A percentile compares a stretch with the other conserved stretches of the same genome.
Evolutionary conservation across 179 eudicot genomes (phyloP).

Genomic region (Spergularia azorica): DNA sequence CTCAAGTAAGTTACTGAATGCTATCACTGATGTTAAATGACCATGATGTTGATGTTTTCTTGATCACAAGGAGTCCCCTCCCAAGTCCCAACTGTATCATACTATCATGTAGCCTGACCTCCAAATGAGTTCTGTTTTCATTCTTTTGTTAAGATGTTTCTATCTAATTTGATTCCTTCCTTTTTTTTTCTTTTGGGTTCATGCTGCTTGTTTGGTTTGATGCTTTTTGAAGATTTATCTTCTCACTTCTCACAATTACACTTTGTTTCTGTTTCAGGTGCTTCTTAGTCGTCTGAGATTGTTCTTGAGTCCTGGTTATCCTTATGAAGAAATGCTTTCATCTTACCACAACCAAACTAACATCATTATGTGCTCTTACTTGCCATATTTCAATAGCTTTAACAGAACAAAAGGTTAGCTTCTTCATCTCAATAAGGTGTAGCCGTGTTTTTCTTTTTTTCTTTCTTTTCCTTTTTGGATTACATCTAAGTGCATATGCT

Average conservation of each 20-base stretch:
- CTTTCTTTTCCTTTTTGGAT: not conserved
- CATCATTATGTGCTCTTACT: conserved; percentile 87
- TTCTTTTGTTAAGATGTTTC: no score
- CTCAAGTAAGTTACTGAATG: conserved; percentile 63
- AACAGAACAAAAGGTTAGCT: conserved; percentile 77
- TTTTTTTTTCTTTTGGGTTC: no score
- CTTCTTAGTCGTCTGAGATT: conserved; percentile 82
- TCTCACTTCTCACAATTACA: not conserved
- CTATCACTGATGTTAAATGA: not conserved
- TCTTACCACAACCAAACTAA: conserved; percentile 87
- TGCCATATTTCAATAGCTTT: conserved; percentile 78
- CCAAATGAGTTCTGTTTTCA: no score
- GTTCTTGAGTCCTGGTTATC: conserved; percentile 94
- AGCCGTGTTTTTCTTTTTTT: not conserved
- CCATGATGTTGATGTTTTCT: no score
- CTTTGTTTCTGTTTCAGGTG: conserved; percentile 44
- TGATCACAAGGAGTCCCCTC: no score
- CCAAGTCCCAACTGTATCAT: no score
- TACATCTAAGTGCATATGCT: conserved; percentile 10
- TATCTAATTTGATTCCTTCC: no score
- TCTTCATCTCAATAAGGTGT: not conserved
- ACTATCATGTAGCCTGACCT: no score
- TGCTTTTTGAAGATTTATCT: no score
- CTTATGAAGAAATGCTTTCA: conserved; percentile 80
- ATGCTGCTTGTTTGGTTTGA: no score